Base-by-base conservation (phyloP, 768 basidiomycete species). In the Mycena latifolia region DNA sequence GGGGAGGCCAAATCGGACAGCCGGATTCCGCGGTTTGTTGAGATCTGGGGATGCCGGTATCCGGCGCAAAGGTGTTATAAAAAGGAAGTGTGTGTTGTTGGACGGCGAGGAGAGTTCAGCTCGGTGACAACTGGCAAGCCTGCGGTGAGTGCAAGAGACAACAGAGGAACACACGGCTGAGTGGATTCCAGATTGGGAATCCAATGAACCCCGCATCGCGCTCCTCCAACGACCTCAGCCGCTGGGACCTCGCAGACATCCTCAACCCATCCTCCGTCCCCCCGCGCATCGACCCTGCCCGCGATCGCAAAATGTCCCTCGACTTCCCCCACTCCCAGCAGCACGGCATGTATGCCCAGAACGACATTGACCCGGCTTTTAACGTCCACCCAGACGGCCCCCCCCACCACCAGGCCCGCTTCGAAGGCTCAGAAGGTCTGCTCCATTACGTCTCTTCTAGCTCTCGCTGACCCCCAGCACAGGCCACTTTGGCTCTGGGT, bases 361-460 rank as follows among this genome's bases (percentile, higher is more conserved):
- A 78, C 65, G 89, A 91, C 80, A 79, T 89, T 72, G 88, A 91
- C 76, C 82, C 84, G 56, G 73, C 85, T 67, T 86, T 86, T 77
- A 78, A 74, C 69, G 70, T 80, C 31, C 82, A 85, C 79, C 73
- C 81, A 69, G 82, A 78, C 69, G 79, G 77, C 51, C 77, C 73
- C 55, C 72, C 71, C 66, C 72, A 75, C 69, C 76, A 82, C 69
- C 77, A 78, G 65, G 43, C 79, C 69, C 74, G 76, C 72, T 84
- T 83, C 72, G 85, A 86, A 73, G 81, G 86, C 74, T 48, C 79
- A 47, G 90, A 92, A 61, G 64, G 64, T 60, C 14, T 5, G 39
- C 39, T 5, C 6, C 0, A 43, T 57, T 24, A 11, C 43, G 29
- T 45, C 41, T 20, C 24, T 46, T 39, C 37, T 4, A 43, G 2